Evolutionary conservation across 2,329 filamentous ascomycete genomes (phyloP), one percentile per base, ranked within the genome.

Genomic region (Aspergillus tanneri): DNA sequence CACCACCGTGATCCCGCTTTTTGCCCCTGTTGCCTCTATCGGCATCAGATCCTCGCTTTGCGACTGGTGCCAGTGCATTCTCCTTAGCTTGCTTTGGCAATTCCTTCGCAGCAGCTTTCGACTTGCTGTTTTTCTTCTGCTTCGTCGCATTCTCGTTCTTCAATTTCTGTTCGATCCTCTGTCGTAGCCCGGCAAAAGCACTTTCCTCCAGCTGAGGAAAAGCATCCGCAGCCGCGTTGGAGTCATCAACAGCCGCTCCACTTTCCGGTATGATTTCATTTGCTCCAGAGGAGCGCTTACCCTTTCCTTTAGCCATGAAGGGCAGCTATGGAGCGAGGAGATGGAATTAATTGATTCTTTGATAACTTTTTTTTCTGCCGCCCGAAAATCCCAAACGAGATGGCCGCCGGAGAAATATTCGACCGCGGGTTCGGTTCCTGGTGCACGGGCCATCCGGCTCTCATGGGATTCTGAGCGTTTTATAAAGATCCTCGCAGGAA

Each of bases 1-100:
- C 69, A 14, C 73, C 73, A 55, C 70, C 73, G 54, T 69, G 68
- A 59, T 74, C 75, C 44, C 73, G 66, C 55, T 77, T 77, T 58
- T 72, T 74, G 47, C 71, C 71, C 38, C 68, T 55, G 39, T 49
- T 54, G 39, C 52, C 57, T 40, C 67, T 59, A 22, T 60, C 53
- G 38, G 48, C 53, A 23, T 59, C 55, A 24, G 52, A 46, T 37
- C 56, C 53, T 23, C 57, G 52, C 34, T 65, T 60, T 23, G 47
- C 24, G 32, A 52, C 47, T 10, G 39, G 18, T 10, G 58, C 61
- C 12, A 51, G 53, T n/a, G 56, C 53, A 37, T 48, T 43, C 32
- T 62, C 54, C 21, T 63, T 61, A 19, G 51, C 45, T 19, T 64
- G 61, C 38, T 62, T 61, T 44, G 55, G 49, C 40, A 52, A 36